Evolutionary conservation across 371 early-diverging fungal genomes (phyloP).

Genomic region (Mortierella polycephala): DNA sequence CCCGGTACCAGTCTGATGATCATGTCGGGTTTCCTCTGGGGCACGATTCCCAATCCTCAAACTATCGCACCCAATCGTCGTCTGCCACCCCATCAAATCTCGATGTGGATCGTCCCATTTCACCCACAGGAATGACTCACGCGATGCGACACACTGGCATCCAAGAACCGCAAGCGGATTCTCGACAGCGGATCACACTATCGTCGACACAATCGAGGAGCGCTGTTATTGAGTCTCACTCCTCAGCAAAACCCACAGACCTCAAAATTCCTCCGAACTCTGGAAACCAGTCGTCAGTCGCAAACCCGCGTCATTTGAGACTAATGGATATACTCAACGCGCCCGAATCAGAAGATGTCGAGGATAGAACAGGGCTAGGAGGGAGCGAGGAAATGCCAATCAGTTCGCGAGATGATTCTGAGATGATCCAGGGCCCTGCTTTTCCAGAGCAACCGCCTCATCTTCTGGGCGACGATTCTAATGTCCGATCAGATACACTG

Average conservation of each 20-base stretch:
- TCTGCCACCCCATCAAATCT: background rate
- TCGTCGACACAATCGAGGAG: background rate
- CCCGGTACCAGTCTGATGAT: constrained; percentile 16
- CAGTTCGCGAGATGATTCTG: background rate
- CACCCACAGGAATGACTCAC: constrained; percentile 19
- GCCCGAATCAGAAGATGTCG: constrained; percentile 17
- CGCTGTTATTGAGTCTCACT: too few relatives aligned
- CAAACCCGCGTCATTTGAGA: constrained; percentile 30
- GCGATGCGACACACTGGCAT: constrained; percentile 4
- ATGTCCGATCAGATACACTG: too few relatives aligned
- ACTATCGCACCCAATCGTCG: constrained; percentile 18
- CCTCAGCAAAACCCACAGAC: background rate
- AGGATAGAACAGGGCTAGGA: constrained; percentile 9
- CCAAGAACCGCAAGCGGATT: constrained; percentile 1
- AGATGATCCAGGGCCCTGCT: too few relatives aligned
- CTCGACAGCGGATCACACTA: constrained; percentile 21
- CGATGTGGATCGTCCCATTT: constrained; percentile 14
- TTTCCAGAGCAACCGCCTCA: background rate
- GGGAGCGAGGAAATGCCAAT: constrained; percentile 8
- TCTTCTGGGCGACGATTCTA: too few relatives aligned
- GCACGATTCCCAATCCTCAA: constrained; percentile 14
- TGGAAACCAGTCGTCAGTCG: constrained; percentile 11
- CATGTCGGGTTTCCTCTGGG: constrained; percentile 17
- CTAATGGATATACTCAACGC: constrained; percentile 39
- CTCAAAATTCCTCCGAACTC: constrained; percentile 6